These are phyloP conservation scores for Gynochthodes officinalis DNA, from an alignment of 257 asterid genomes.

Conservation along the genomic window DNA sequence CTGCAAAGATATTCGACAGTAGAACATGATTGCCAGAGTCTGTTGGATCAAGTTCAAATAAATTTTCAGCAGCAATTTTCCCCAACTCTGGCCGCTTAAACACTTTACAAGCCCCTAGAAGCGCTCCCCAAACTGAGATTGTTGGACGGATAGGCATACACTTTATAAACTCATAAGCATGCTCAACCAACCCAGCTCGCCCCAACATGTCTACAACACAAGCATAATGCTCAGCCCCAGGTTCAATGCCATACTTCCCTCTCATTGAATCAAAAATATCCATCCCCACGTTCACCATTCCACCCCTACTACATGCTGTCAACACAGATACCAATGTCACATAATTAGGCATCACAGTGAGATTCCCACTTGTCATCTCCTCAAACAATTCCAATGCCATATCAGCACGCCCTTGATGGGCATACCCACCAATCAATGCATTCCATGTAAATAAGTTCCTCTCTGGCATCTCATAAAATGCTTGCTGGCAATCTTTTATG, in stretches of 20 bases:
- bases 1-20: conserved; percentile 77
- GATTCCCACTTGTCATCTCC: conserved; percentile 39
- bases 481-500: conserved; percentile 59
- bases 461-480: conserved; percentile 47
- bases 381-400: conserved; percentile 53
- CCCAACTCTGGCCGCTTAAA: conserved; percentile 61
- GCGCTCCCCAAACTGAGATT: conserved; percentile 83
- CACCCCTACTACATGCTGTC: conserved; percentile 92
- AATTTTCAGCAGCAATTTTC: conserved; percentile 68
- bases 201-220: conserved; percentile 92
- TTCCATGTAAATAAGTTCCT: conserved; percentile 76
- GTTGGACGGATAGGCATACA: conserved; percentile 68
- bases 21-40: conserved; percentile 85
- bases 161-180: conserved; percentile 53
- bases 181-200: conserved; percentile 78
- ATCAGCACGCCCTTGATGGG: conserved; percentile 80
- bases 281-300: conserved; percentile 64
- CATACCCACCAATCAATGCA: conserved; percentile 76
- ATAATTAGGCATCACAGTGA: conserved; percentile 50
- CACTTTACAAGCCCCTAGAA: conserved; percentile 76
- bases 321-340: conserved; percentile 73
- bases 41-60: conserved; percentile 76
- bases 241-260: conserved; percentile 48
- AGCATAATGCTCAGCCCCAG: conserved; percentile 84
- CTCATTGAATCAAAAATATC: conserved; percentile 61